phyloP scores from a whole-genome alignment of 768 basidiomycete species.

The Lactarius sanguifluus region DNA sequence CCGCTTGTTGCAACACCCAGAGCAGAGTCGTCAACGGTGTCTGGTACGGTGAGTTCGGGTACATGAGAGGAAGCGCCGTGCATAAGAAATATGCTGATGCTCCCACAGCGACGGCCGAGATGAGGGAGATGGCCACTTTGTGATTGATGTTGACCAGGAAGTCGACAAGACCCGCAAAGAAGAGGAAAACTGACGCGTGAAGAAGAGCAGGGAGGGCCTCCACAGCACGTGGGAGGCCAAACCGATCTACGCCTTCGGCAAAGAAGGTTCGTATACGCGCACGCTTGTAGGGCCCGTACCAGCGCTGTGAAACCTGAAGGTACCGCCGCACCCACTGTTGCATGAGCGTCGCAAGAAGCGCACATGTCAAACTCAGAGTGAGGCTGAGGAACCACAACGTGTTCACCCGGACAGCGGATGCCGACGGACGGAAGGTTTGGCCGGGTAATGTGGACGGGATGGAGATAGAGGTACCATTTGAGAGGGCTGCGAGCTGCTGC shows the following conservation, averaged over 20 bases:
- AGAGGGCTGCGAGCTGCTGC: conserved; percentile 24
- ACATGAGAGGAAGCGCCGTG: conserved; percentile 20
- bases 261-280: conserved; percentile 28
- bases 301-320: conserved; percentile 20
- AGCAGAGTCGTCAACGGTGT: conserved; percentile 25
- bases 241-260: conserved; percentile 25
- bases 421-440: conserved; percentile 7
- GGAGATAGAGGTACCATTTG: conserved; percentile 1
- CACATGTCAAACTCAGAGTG: conserved; percentile 24
- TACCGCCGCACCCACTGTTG: conserved; percentile 29
- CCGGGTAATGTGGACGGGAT: conserved; percentile 15
- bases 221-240: conserved; percentile 25
- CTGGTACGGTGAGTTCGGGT: conserved; percentile 26
- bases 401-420: conserved; percentile 25
- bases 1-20: conserved; percentile 9
- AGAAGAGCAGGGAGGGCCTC: conserved; percentile 27
- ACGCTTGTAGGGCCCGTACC: conserved; percentile 24
- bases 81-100: conserved; percentile 20
- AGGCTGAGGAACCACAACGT: conserved; percentile 28
- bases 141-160: conserved; percentile 24
- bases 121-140: conserved; percentile 17
- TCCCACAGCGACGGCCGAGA: conserved; percentile 19
- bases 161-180: conserved; percentile 27
- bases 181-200: conserved; percentile 27
- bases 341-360: conserved; percentile 28